Evolutionary conservation across 257 asterid species (phyloP).

Genomic region (Euphrasia confusa): DNA sequence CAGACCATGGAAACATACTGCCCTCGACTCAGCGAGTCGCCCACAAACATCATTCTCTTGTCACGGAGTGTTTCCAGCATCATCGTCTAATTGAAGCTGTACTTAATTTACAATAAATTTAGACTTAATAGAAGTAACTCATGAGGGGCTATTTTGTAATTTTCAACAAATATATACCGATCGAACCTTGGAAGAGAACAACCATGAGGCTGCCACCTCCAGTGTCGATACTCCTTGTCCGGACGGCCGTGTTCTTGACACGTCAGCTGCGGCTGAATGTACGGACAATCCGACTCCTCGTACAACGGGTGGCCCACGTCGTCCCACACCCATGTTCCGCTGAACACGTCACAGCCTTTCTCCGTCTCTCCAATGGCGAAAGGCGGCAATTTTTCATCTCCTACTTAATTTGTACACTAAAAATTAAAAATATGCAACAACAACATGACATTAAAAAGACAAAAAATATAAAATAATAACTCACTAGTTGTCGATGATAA

Average conservation of each 20-base stretch:
- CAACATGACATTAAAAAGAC: background rate
- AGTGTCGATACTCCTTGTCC: constrained; percentile 64
- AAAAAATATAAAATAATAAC: background rate
- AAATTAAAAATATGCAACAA: constrained; percentile 3
- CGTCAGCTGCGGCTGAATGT: constrained; percentile 89
- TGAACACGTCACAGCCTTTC: constrained; percentile 60
- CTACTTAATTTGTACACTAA: no score
- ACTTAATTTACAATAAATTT: no score
- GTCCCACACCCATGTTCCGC: constrained; percentile 84
- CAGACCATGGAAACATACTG: constrained; percentile 89
- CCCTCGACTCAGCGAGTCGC: constrained; percentile 84
- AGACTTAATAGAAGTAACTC: no score
- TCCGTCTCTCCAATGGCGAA: constrained; percentile 57
- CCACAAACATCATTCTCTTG: constrained; percentile 82
- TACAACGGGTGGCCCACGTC: constrained; percentile 54
- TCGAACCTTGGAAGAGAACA: constrained; percentile 72
- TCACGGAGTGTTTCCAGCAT: constrained; percentile 70
- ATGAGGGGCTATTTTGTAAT: no score
- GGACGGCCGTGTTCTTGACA: constrained; percentile 87
- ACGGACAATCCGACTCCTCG: constrained; percentile 82
- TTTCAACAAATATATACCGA: background rate
- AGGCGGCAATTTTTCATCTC: constrained; percentile 37
- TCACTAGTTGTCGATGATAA: constrained; percentile 25
- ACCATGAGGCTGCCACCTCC: constrained; percentile 94
- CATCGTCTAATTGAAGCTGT: constrained; percentile 66